phyloP scores from a whole-genome alignment of 495 filamentous ascomycete genomes.

The Penicillium maclennaniae region DNA sequence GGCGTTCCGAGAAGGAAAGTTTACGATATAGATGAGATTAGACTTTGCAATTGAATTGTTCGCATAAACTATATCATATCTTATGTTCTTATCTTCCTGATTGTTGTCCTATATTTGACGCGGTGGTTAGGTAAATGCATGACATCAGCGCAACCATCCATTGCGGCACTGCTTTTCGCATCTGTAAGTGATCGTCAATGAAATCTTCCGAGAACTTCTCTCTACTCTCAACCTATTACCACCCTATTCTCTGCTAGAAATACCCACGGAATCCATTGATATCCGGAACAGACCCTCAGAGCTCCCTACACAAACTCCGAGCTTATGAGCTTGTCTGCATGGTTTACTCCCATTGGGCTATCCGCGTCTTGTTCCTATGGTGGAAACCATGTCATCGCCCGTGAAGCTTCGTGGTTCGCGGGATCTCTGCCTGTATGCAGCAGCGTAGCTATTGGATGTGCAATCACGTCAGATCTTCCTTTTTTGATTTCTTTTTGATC shows the following conservation, averaged over 20 bases:
- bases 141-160: slow-evolving; percentile 2
- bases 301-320: slow-evolving; percentile 7
- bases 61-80: no score
- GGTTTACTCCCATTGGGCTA: background rate
- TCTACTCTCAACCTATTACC: background rate
- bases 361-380: background rate
- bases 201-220: background rate
- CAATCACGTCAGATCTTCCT: background rate
- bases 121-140: background rate
- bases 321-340: background rate
- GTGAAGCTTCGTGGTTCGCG: background rate
- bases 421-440: no score
- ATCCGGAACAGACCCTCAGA: background rate
- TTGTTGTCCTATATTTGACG: background rate
- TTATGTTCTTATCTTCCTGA: background rate
- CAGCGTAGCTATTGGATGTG: background rate
- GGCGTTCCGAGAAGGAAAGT: background rate
- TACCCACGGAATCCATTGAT: background rate
- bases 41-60: background rate
- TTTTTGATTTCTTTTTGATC: background rate
- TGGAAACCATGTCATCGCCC: background rate
- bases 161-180: background rate
- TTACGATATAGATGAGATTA: no score
- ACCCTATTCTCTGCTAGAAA: background rate
- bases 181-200: slow-evolving; percentile 3